These are phyloP conservation scores for Backusella macrospora DNA, from an alignment of 192 early-diverging fungal genomes.

Conservation along the genomic window DNA sequence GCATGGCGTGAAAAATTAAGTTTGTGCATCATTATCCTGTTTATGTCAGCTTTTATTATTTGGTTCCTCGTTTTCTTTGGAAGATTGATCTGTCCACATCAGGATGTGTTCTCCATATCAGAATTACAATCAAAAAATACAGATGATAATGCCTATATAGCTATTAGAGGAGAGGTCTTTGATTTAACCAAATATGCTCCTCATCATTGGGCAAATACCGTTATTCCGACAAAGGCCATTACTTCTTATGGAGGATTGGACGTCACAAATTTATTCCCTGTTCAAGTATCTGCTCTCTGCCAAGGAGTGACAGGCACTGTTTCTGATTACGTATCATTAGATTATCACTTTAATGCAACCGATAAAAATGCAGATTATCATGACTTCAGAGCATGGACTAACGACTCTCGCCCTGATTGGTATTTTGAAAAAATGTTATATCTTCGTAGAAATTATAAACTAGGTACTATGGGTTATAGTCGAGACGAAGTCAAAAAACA, in stretches of 20 bases:
- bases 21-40: slow-evolving; percentile 81
- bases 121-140: slow-evolving; percentile 49
- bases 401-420: slow-evolving; percentile 66
- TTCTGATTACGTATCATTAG: slow-evolving; percentile 48
- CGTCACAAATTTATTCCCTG: slow-evolving; percentile 67
- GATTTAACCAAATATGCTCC: slow-evolving; percentile 68
- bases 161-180: slow-evolving; percentile 83
- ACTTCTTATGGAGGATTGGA: slow-evolving; percentile 64
- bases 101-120: slow-evolving; percentile 68
- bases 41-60: slow-evolving; percentile 77
- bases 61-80: slow-evolving; percentile 84
- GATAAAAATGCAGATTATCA: slow-evolving; percentile 61
- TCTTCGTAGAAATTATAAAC: slow-evolving; percentile 61
- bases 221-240: slow-evolving; percentile 57
- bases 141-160: slow-evolving; percentile 58
- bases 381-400: slow-evolving; percentile 71
- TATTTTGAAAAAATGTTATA: slow-evolving; percentile 64
- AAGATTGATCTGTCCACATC: slow-evolving; percentile 70
- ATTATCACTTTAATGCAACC: slow-evolving; percentile 50
- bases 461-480: slow-evolving; percentile 68
- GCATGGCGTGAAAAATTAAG: slow-evolving; percentile 99
- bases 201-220: slow-evolving; percentile 51
- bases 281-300: slow-evolving; percentile 70
- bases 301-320: slow-evolving; percentile 37
- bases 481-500: slow-evolving; percentile 59